A percentile compares a stretch with the other conserved stretches of the same genome.
These are phyloP conservation scores for Bromus sterilis DNA, from an alignment of 176 grass and related monocot genomes.

Conservation along the genomic window DNA sequence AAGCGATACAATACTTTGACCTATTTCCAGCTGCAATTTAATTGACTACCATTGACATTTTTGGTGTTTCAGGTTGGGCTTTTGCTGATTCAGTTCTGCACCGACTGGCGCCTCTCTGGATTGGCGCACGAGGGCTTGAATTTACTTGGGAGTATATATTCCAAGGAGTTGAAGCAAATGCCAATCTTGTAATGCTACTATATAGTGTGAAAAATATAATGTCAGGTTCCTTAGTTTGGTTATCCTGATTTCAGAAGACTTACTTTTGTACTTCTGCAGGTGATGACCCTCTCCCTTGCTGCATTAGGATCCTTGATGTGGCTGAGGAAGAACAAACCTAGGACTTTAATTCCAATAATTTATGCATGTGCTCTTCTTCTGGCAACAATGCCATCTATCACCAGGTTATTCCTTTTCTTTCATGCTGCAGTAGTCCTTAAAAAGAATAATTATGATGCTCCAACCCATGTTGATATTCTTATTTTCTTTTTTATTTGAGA, in stretches of 20 bases:
- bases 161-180: conserved; percentile 98
- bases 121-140: conserved; percentile 95
- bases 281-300: conserved; percentile 89
- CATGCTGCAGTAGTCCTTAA: background rate
- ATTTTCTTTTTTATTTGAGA: background rate
- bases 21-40: background rate
- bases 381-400: conserved; percentile 96
- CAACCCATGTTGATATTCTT: conserved; percentile 15
- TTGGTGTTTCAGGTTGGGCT: conserved; percentile 81
- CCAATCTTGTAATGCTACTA: conserved; percentile 72
- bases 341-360: conserved; percentile 80
- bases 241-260: background rate
- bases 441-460: background rate
- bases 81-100: conserved; percentile 97
- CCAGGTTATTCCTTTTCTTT: conserved; percentile 42
- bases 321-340: conserved; percentile 99
- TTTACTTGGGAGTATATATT: conserved; percentile 98
- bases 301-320: conserved; percentile 95
- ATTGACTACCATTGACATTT: conserved; percentile 7
- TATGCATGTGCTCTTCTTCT: conserved; percentile 89
- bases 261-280: conserved; percentile 40
- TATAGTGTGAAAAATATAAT: conserved; percentile 14
- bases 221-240: background rate
- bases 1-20: background rate
- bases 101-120: conserved; percentile 88